Percentiles rank a stretch among this genome's conserved stretches.
These are phyloP conservation scores for Penicillium verhagenii DNA, from an alignment of 495 filamentous ascomycete species.

Conservation along the genomic window DNA sequence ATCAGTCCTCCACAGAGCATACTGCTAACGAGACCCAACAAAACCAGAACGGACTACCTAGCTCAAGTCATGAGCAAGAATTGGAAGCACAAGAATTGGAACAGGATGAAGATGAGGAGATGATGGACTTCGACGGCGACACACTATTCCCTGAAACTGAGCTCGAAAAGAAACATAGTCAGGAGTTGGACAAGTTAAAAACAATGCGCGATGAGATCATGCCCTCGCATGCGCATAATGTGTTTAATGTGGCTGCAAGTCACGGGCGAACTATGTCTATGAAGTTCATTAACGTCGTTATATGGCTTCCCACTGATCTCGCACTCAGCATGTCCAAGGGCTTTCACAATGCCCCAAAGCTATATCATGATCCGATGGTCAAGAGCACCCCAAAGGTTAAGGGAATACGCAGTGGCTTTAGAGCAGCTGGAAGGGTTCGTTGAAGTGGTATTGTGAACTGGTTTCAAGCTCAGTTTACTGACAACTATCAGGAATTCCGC, in stretches of 20 bases:
- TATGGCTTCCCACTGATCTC: slow-evolving; percentile 79
- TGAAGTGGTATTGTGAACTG: slow-evolving; percentile 43
- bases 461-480: no score
- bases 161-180: slow-evolving; percentile 6
- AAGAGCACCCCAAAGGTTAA: slow-evolving; percentile 68
- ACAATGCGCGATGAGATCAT: slow-evolving; percentile 13
- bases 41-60: neutral
- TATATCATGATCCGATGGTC: slow-evolving; percentile 77
- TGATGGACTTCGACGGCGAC: neutral
- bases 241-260: slow-evolving; percentile 34
- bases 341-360: slow-evolving; percentile 78
- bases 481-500: slow-evolving; percentile 58
- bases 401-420: slow-evolving; percentile 65
- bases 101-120: neutral
- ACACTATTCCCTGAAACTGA: neutral
- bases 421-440: slow-evolving; percentile 60
- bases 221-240: slow-evolving; percentile 4
- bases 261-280: slow-evolving; percentile 31
- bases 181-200: slow-evolving; percentile 11
- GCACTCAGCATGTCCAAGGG: slow-evolving; percentile 75
- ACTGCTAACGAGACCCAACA: neutral
- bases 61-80: neutral
- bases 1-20: neutral
- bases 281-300: slow-evolving; percentile 66
- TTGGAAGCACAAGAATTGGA: neutral